These are phyloP conservation scores for Trichoderma asperelloides DNA, from an alignment of 495 filamentous ascomycete genomes.

Conservation along the genomic window DNA sequence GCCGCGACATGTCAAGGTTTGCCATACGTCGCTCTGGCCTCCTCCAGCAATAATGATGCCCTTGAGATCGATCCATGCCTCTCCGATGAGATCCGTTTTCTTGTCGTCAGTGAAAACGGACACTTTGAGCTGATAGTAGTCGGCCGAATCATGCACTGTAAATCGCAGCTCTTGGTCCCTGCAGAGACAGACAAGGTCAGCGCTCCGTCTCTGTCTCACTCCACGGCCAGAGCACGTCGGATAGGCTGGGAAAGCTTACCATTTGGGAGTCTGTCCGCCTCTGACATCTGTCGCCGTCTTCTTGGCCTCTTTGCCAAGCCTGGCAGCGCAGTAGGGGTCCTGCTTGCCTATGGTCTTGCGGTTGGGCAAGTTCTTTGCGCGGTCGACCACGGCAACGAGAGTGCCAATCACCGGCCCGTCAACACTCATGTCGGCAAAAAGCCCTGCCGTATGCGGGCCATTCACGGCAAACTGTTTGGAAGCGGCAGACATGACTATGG, in stretches of 20 bases:
- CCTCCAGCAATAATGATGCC: conserved; percentile 76
- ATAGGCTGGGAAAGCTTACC: conserved; percentile 46
- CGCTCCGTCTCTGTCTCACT: not conserved
- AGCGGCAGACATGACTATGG: conserved; percentile 34
- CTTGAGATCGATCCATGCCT: conserved; percentile 77
- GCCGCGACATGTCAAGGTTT: conserved; percentile 71
- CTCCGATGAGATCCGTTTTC: conserved; percentile 89
- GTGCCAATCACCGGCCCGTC: conserved; percentile 94
- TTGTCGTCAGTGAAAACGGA: conserved; percentile 98
- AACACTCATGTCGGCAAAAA: conserved; percentile 90
- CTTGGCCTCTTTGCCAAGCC: conserved; percentile 94
- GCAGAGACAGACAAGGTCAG: conserved; percentile 11
- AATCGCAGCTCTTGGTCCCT: conserved; percentile 99
- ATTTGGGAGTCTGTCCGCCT: conserved; percentile 91
- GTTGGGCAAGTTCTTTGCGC: conserved; percentile 93
- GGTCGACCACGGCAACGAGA: conserved; percentile 82
- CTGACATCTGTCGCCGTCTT: conserved; percentile 92
- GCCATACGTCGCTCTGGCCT: conserved; percentile 89
- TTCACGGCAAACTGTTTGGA: conserved; percentile 33
- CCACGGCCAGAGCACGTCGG: not conserved
- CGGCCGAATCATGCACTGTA: conserved; percentile 88
- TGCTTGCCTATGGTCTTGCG: conserved; percentile 96
- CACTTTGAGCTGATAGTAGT: conserved; percentile 89
- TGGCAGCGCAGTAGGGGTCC: conserved; percentile 90
- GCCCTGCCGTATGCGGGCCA: conserved; percentile 74